Conservation (phyloP, 805 yeast genomes). For the Saturnispora saitoi region DNA sequence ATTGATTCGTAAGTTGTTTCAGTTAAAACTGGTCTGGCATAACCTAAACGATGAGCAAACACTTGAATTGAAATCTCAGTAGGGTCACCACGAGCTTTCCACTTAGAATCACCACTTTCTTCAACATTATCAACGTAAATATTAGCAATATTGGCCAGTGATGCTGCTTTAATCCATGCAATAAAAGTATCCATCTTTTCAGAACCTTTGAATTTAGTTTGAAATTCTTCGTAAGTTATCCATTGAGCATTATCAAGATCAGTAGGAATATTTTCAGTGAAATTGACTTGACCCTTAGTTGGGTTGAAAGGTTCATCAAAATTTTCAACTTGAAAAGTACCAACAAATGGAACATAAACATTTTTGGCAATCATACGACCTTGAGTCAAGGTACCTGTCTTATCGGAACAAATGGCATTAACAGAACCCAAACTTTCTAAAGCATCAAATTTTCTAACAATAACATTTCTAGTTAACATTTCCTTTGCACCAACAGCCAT, state of each 20-base stretch:
- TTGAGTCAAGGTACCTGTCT: constrained; percentile 74
- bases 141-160: constrained; percentile 73
- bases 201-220: constrained; percentile 10
- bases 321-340: constrained; percentile 45
- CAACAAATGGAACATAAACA: constrained; percentile 59
- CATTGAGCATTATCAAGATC: constrained; percentile 32
- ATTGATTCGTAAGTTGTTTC: constrained; percentile 38
- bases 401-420: constrained; percentile 73
- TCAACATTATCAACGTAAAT: constrained; percentile 42
- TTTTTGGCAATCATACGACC: constrained; percentile 71
- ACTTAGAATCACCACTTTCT: constrained; percentile 31
- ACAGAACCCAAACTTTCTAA: constrained; percentile 74
- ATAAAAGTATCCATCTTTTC: constrained; percentile 25
- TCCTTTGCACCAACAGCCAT: constrained; percentile 78
- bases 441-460: constrained; percentile 70
- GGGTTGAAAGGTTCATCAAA: constrained; percentile 60
- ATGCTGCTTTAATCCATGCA: constrained; percentile 55
- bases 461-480: constrained; percentile 61
- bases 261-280: constrained; percentile 30
- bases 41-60: constrained; percentile 51
- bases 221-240: constrained; percentile 23
- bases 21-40: constrained; percentile 37
- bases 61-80: constrained; percentile 86
- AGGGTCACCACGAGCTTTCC: constrained; percentile 85
- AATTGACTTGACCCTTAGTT: constrained; percentile 40